These are phyloP conservation scores for Esteya vermicola DNA, from an alignment of 2,329 filamentous ascomycete genomes.

Conservation along the genomic window DNA sequence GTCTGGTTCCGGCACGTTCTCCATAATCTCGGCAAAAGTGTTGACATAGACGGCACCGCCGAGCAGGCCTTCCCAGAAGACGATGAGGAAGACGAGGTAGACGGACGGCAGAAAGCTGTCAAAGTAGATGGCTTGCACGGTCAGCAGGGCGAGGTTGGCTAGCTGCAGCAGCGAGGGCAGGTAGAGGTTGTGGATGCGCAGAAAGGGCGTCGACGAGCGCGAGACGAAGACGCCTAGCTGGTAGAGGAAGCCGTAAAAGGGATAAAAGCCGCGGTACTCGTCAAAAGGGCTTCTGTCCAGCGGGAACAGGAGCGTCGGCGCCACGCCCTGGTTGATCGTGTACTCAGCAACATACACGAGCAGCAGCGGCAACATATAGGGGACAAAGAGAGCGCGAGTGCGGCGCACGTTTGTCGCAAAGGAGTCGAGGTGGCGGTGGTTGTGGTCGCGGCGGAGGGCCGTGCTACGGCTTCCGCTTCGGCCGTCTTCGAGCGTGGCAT, in stretches of 20 bases:
- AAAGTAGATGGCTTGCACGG: slow-evolving; percentile 55
- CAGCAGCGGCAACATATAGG: slow-evolving; percentile 78
- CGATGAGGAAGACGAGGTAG: slow-evolving; percentile 68
- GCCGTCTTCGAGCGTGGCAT: slow-evolving; percentile 17
- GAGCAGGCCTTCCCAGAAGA: slow-evolving; percentile 90
- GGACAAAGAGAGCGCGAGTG: slow-evolving; percentile 55
- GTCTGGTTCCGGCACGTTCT: slow-evolving; percentile 61
- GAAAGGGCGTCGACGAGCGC: slow-evolving; percentile 75
- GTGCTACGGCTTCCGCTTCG: no score
- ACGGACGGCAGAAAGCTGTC: slow-evolving; percentile 66
- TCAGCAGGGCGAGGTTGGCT: slow-evolving; percentile 59
- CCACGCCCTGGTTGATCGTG: slow-evolving; percentile 89
- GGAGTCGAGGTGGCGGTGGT: slow-evolving; percentile 2
- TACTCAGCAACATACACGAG: slow-evolving; percentile 95
- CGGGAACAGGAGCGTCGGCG: slow-evolving; percentile 81
- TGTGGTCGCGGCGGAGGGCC: no score
- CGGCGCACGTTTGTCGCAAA: slow-evolving; percentile 46
- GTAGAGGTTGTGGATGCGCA: slow-evolving; percentile 71
- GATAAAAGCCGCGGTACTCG: slow-evolving; percentile 79
- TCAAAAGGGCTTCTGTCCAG: slow-evolving; percentile 61
- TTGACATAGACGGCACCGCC: slow-evolving; percentile 92
- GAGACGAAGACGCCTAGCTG: slow-evolving; percentile 93
- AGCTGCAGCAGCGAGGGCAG: slow-evolving; percentile 70
- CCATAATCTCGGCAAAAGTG: slow-evolving; percentile 87
- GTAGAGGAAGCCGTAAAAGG: slow-evolving; percentile 88